phyloP scores from a whole-genome alignment of 306 rosid genomes.

The Vigna trinervia region DNA sequence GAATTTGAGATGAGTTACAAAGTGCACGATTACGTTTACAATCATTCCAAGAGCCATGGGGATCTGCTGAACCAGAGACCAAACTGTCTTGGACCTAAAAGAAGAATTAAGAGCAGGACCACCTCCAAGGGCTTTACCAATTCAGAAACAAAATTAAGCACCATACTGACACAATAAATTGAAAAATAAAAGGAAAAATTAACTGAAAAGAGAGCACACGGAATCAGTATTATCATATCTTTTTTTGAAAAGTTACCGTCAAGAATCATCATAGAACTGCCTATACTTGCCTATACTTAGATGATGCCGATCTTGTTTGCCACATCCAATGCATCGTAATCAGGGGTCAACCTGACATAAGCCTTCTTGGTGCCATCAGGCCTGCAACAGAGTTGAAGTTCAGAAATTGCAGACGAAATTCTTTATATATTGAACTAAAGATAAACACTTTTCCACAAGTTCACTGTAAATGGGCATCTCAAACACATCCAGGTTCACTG shows the following conservation, averaged over 20 bases:
- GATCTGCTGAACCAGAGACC: conserved; percentile 84
- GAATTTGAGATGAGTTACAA: conserved; percentile 82
- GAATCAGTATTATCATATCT: neutral
- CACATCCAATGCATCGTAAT: conserved; percentile 84
- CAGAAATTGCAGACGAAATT: conserved; percentile 28
- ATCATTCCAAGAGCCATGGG: conserved; percentile 70
- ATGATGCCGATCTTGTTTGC: conserved; percentile 94
- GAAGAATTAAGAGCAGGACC: conserved; percentile 24
- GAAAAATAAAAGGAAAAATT: no score
- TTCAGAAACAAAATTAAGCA: no score
- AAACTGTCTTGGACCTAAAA: conserved; percentile 77
- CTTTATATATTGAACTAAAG: neutral
- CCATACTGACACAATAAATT: no score
- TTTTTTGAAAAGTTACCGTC: neutral
- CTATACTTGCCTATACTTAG: conserved; percentile 54
- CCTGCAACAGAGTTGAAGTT: conserved; percentile 54
- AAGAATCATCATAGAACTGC: conserved; percentile 26
- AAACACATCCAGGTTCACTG: neutral
- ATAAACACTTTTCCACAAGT: neutral
- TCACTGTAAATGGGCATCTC: neutral
- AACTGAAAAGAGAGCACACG: no score
- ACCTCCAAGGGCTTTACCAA: no score
- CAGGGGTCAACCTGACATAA: conserved; percentile 85
- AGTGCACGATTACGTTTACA: conserved; percentile 73
- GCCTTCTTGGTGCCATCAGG: conserved; percentile 98